Conservation (phyloP, 495 filamentous ascomycete genomes). For the Alectoria sarmentosa region DNA sequence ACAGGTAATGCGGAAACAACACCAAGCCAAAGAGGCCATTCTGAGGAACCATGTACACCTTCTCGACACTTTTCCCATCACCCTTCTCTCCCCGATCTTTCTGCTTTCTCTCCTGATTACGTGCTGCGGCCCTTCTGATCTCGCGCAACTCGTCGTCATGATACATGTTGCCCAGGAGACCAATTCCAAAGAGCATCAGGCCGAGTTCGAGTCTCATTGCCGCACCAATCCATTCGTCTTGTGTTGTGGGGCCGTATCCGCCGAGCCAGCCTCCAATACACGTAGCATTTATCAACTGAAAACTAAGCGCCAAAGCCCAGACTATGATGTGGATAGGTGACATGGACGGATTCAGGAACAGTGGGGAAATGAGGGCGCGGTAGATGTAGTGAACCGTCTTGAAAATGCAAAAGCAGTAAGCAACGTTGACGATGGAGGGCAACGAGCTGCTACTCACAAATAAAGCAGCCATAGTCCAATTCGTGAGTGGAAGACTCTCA, state of each 20-base stretch:
- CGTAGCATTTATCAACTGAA: conserved; percentile 74
- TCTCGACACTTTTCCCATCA: conserved; percentile 46
- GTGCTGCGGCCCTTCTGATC: conserved; percentile 57
- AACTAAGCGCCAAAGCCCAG: conserved; percentile 51
- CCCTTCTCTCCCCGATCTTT: conserved; percentile 32
- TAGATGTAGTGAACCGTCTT: conserved; percentile 74
- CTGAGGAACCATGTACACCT: conserved; percentile 82
- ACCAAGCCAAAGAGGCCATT: conserved; percentile 75
- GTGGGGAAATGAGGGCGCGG: conserved; percentile 73
- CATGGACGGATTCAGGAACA: conserved; percentile 79
- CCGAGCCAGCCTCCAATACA: conserved; percentile 74
- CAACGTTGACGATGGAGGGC: not conserved
- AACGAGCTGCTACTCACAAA: conserved; percentile 41
- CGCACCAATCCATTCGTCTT: conserved; percentile 48
- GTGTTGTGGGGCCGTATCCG: conserved; percentile 61
- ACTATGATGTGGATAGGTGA: conserved; percentile 71
- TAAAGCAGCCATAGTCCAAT: conserved; percentile 57
- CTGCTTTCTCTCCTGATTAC: conserved; percentile 36
- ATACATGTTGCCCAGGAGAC: conserved; percentile 73
- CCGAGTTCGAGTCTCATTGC: conserved; percentile 35
- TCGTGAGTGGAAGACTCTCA: conserved; percentile 53
- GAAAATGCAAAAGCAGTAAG: conserved; percentile 29
- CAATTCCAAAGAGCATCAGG: conserved; percentile 54
- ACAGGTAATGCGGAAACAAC: conserved; percentile 87
- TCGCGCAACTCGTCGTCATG: conserved; percentile 74